Base-by-base conservation (phyloP, 2,329 filamentous ascomycete genomes). In the Falciphora oryzae region DNA sequence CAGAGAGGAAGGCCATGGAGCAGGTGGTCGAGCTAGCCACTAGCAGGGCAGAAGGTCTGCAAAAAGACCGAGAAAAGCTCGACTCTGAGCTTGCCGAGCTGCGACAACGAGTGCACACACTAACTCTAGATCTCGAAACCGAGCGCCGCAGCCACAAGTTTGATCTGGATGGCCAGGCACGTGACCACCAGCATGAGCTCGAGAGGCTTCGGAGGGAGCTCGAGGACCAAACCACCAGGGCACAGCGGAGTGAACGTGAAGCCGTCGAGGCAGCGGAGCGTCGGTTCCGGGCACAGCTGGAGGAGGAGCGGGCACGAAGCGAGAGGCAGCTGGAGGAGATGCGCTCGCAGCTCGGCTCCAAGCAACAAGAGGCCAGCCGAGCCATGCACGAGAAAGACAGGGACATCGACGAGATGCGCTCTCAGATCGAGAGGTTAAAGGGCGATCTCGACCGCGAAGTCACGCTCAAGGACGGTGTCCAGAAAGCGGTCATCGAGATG, bases 11-110 rank as follows among this genome's bases (percentile, higher is more conserved):
- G 65, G 84, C 82, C 6, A 80, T 92, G 66, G 92, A 94, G 70
- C 89, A 95, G 67, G 85, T 88, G 0, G 82, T 96, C 59, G 86
- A 89, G 22, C 70, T 91, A 13, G 89, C 91, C 68, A 96, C 94
- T 73, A 83, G 82, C 63, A 85, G 88, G 83, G 86, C 53, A 22
- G 38, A 38, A 31, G 44, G 28, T 38, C 44, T 28, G 50, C 14
- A 58, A 58, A 28, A 58, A 62, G 50, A 28, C n/a, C 29, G 27
- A 29, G 32, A 44, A 7, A 68, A 72, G 7, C 71, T 94, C 7
- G 85, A 89, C 61, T 80, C 81, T n/a, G 90, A 96, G 66, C 76
- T 96, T 0, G 78, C 81, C 65, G 71, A 75, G 3, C 65, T 80
- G 58, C 77, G 74, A 63, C 78, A 83, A 63, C 84, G 87, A 65